Conservation (phyloP, 2,329 filamentous ascomycete species). For the Cordyceps farinosa region DNA sequence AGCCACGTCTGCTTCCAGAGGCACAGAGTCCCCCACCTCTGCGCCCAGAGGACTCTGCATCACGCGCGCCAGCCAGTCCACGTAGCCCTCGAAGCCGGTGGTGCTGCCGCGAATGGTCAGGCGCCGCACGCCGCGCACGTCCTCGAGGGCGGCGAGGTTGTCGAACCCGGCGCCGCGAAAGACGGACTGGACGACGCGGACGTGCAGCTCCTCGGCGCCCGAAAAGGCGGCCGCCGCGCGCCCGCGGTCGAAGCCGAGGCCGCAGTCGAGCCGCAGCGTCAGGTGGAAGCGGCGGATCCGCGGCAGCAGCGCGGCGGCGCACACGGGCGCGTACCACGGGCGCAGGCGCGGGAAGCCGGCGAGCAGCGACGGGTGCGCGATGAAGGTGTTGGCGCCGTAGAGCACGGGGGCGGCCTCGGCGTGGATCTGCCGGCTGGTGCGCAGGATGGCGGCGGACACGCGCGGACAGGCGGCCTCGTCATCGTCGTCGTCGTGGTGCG, state of each 20-base stretch:
- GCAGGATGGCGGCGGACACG: constrained; percentile 33
- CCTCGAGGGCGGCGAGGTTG: constrained; percentile 45
- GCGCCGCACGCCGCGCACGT: constrained; percentile 37
- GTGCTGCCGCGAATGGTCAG: constrained; percentile 37
- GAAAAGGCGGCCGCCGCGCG: constrained; percentile 34
- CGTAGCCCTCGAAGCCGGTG: constrained; percentile 41
- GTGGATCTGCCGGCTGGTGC: constrained; percentile 39
- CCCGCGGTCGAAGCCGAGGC: constrained; percentile 31
- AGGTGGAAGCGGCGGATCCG: constrained; percentile 39
- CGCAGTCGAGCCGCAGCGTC: constrained; percentile 40
- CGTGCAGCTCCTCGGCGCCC: constrained; percentile 36
- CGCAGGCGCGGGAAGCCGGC: constrained; percentile 40
- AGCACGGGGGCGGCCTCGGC: constrained; percentile 39
- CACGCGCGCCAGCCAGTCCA: constrained; percentile 36
- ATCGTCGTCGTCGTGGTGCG: not conserved
- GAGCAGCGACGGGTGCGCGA: constrained; percentile 40
- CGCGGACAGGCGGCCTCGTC: not conserved
- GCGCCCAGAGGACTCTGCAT: constrained; percentile 33
- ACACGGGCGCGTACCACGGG: constrained; percentile 30
- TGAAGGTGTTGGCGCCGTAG: constrained; percentile 43
- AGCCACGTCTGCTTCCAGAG: not conserved
- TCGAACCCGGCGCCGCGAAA: constrained; percentile 38
- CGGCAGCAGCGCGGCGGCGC: constrained; percentile 27
- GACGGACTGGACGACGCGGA: constrained; percentile 37
- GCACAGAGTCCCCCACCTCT: constrained; percentile 23